Evolutionary conservation across 2,329 filamentous ascomycete genomes (phyloP), one percentile per base, ranked within the genome.

Genomic region (Diaporthe aspalathi): DNA sequence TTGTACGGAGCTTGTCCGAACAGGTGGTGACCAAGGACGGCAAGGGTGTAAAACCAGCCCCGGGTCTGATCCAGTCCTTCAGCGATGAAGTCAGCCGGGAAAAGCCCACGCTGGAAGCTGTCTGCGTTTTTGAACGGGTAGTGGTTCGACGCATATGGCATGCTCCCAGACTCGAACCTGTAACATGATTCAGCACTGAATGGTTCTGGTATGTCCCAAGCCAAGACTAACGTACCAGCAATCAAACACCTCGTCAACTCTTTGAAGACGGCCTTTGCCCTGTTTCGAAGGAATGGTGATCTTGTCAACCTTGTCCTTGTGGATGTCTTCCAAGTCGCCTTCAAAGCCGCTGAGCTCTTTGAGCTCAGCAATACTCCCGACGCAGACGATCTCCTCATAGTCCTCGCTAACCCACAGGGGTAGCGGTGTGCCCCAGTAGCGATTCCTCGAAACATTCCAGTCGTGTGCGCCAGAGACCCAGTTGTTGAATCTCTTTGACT

Each of bases 1-100:
- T 96, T 91, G 86, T 97, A 98, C 0, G 95, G 94, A 1, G 94
- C 90, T 35, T 90, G 88, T 49, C 92, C 93, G 76, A 96, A 97
- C 5, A 98, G 87, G 79, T 97, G 93, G 7, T 93, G 96, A 43
- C 95, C 94, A 53, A 98, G 85, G 16, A 97, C 94, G 22, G 93
- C 90, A 73, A 98, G 83, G 2, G 95, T 98, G 80, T 98, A 98
- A 83, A 98, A 98, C 95, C 95, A 98, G 62, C 95, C 95, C 77
- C 95, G 90, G 22, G 95, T 98, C 83, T 98, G 95, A 79, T 98
- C 95, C 53, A 97, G 73, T 32, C 75, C 75, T 80, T 97, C 94
- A 0, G 95, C 94, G 78, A 98, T 97, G 81, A 98, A 98, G 79
- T 98, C 94, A 76, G 93, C 94, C 0, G 95, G 95, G 84, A 97